Percentiles rank a stretch among this genome's conserved stretches.
These are phyloP conservation scores for Cryptococcus depauperatus DNA, from an alignment of 1,284 basidiomycete genomes.

Conservation along the genomic window DNA sequence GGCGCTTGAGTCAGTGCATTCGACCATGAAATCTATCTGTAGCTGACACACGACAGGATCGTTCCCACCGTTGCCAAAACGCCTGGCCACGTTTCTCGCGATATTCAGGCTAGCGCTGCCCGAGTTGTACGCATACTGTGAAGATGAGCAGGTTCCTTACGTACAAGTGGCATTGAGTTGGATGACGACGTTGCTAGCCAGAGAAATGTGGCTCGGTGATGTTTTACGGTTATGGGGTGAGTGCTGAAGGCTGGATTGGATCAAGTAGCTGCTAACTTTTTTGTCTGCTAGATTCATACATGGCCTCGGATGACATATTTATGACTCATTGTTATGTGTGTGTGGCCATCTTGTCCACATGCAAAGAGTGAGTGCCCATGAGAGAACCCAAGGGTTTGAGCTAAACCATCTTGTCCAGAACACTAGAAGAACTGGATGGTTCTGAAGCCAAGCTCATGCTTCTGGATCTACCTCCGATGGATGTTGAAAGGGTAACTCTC, in stretches of 20 bases:
- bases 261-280: constrained; percentile 2
- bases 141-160: constrained; percentile 43
- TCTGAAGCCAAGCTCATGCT: constrained; percentile 42
- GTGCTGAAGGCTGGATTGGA: constrained; percentile 2
- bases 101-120: constrained; percentile 38
- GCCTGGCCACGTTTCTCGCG: constrained; percentile 36
- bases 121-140: constrained; percentile 41
- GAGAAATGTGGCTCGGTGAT: constrained; percentile 43
- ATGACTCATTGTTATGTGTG: constrained; percentile 42
- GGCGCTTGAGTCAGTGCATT: constrained; percentile 30
- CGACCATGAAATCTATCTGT: not conserved
- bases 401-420: constrained; percentile 15
- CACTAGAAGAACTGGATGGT: constrained; percentile 40
- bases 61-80: constrained; percentile 36
- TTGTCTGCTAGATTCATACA: constrained; percentile 31
- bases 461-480: constrained; percentile 40
- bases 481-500: constrained; percentile 37
- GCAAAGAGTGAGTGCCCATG: constrained; percentile 33
- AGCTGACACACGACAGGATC: constrained; percentile 12
- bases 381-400: not conserved
- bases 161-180: constrained; percentile 37
- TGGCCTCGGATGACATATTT: constrained; percentile 42
- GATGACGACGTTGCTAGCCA: constrained; percentile 36
- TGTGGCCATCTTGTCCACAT: constrained; percentile 39
- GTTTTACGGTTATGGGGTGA: constrained; percentile 41